Evolutionary conservation across 805 yeast genomes (phyloP).

Genomic region (Starmerella ratchasimensis): DNA sequence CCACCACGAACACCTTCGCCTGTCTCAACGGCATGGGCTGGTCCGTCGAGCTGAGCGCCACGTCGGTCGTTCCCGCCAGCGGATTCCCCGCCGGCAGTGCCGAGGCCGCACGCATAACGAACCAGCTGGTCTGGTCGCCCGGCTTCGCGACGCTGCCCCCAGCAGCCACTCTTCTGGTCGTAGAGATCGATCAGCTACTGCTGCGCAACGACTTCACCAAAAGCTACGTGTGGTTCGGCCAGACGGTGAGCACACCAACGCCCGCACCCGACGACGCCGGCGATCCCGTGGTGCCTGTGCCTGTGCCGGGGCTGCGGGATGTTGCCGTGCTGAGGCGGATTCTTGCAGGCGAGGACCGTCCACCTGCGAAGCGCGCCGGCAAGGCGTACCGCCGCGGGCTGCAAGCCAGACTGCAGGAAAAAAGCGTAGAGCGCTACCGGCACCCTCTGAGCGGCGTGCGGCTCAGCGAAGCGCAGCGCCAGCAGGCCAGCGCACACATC

Average conservation of each 20-base stretch:
- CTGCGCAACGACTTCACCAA: not conserved
- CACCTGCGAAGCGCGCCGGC: not conserved
- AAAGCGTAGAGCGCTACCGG: slow-evolving; percentile 1
- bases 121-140: slow-evolving; percentile 9
- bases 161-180: slow-evolving; percentile 8
- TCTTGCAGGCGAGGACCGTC: no score
- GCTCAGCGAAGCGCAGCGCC: slow-evolving; percentile 1
- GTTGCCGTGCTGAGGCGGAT: no score
- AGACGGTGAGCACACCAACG: slow-evolving; percentile 3
- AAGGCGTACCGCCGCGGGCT: not conserved
- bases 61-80: slow-evolving; percentile 4
- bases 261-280: no score
- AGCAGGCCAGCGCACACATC: slow-evolving; percentile 11
- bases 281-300: no score
- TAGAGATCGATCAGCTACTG: slow-evolving; percentile 5
- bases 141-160: slow-evolving; percentile 3
- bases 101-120: not conserved
- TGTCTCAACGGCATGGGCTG: slow-evolving; percentile 9
- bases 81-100: slow-evolving; percentile 3
- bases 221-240: slow-evolving; percentile 7
- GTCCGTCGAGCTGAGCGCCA: not conserved
- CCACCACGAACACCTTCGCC: not conserved
- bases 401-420: not conserved
- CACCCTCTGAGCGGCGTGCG: slow-evolving; percentile 10
- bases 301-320: no score